Evolutionary conservation across 345 rosid genomes (phyloP).

Genomic region (Rubroshorea leprosula): DNA sequence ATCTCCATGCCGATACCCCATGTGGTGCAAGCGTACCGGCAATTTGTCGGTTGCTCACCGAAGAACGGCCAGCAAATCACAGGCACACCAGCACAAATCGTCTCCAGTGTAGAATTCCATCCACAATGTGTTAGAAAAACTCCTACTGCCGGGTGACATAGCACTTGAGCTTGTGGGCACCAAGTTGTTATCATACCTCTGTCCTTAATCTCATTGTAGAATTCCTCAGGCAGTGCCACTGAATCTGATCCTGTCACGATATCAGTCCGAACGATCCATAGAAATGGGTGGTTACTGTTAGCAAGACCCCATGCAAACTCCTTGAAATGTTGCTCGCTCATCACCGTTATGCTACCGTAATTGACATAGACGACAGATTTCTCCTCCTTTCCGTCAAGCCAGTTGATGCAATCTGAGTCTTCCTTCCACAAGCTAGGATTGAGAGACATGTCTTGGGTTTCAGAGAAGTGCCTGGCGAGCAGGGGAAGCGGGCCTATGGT

Average conservation of each 20-base stretch:
- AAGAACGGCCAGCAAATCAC: conserved; percentile 9
- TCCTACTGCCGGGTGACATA: conserved; percentile 8
- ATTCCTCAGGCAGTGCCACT: conserved; percentile 6
- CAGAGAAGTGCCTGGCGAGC: conserved; percentile 22
- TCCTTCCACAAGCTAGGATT: conserved; percentile 29
- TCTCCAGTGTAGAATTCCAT: conserved; percentile 16
- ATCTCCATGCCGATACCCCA: conserved; percentile 24
- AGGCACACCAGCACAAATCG: conserved; percentile 5
- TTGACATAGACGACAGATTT: conserved; percentile 28
- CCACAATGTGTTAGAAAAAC: conserved; percentile 5
- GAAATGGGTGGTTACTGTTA: conserved; percentile 11
- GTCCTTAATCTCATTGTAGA: conserved; percentile 1
- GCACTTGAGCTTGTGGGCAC: conserved; percentile 14
- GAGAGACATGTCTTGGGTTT: neutral
- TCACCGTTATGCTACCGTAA: conserved; percentile 28
- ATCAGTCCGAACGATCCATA: conserved; percentile 13
- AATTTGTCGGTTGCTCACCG: conserved; percentile 8
- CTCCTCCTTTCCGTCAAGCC: conserved; percentile 22
- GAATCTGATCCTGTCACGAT: conserved; percentile 3
- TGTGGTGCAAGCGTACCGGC: conserved; percentile 4
- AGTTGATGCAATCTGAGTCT: conserved; percentile 19
- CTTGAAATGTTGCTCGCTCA: conserved; percentile 9
- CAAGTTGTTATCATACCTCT: conserved; percentile 9
- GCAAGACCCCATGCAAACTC: conserved; percentile 26
- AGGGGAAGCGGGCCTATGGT: conserved; percentile 30